Evolutionary conservation across 1,139 yeast species (phyloP), one percentile per base, ranked within the genome.

Genomic region (Yamadazyma dendronema): DNA sequence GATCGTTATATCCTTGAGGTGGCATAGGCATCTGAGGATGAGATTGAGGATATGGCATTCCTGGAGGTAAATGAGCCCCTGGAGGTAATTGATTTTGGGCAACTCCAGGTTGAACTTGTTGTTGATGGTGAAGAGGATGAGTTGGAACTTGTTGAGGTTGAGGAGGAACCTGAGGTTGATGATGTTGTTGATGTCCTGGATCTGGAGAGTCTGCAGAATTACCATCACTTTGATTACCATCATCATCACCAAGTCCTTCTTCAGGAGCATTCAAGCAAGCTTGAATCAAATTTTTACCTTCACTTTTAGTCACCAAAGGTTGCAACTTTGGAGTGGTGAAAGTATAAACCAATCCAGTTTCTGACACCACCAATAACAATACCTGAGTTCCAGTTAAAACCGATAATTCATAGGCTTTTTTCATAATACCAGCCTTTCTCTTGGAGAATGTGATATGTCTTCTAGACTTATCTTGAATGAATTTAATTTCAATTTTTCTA

Each of bases 341-440:
- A n/a, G 98, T 92, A 64, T 92, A 94, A 43, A 92, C 98, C 47
- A 92, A 79, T 6, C 98, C 98, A 15, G 98, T 92, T 64, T 92
- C 98, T 37, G 95, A 84, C 29, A 92, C 97, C 42, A 94, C 98
- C 52, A 92, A 77, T 43, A 92, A 71, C 49, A 92, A 74, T 25
- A 92, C 97, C 64, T 92, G 98, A 30, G 97, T 92, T 36, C 98
- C 98, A 8, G 98, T 92, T 52, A 92, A 75, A 35, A 94, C 97
- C 17, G 95, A 84, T 49, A 92, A 75, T 62, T 92, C 98, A 65
- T 92, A 92, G 13, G 98, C 98, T 70, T 84, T 92, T 68, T 92
- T 92, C 98, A 92, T 92, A 55, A 92, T 92, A 48, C 98, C 98
- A 30, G 97, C 97, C 66, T 92, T 90, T 65, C 98, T 85, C 70